phyloP scores from a whole-genome alignment of 2,329 filamentous ascomycete genomes.

The Didymella pomorum region DNA sequence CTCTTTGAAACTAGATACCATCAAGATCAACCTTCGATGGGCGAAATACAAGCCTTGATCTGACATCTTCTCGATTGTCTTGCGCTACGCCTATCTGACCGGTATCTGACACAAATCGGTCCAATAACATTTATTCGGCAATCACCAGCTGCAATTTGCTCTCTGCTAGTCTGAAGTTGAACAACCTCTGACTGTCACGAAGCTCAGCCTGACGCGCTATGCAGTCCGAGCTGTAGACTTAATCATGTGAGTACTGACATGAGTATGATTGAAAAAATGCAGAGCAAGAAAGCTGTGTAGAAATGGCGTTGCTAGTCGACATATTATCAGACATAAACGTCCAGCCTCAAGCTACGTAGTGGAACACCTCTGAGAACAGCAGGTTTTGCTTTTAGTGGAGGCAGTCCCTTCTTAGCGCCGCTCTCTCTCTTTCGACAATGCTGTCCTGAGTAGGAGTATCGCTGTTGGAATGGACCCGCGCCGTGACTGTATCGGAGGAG shows the following conservation, averaged over 20 bases:
- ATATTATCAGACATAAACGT: neutral
- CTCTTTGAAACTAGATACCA: neutral
- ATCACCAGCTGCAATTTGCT: neutral
- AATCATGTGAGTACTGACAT: neutral
- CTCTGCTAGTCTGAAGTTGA: neutral
- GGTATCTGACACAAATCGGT: neutral
- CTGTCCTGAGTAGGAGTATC: neutral
- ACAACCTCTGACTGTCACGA: neutral
- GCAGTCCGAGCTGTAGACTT: neutral
- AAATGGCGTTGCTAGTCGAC: neutral
- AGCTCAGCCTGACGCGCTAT: neutral
- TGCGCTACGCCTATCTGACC: neutral
- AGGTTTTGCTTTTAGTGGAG: neutral
- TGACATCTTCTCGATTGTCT: neutral
- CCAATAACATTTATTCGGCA: neutral
- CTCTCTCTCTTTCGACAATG: neutral
- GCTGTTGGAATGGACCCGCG: neutral
- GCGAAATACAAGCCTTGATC: neutral
- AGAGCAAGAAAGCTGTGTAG: neutral
- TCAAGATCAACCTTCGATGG: neutral
- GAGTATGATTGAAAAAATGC: neutral
- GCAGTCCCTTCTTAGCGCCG: neutral
- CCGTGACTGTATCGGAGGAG: too few species aligned
- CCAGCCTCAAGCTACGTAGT: neutral
- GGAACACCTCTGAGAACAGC: neutral